Evolutionary conservation across 331 rosid species (phyloP).

Genomic region (Quercus tomentella): DNA sequence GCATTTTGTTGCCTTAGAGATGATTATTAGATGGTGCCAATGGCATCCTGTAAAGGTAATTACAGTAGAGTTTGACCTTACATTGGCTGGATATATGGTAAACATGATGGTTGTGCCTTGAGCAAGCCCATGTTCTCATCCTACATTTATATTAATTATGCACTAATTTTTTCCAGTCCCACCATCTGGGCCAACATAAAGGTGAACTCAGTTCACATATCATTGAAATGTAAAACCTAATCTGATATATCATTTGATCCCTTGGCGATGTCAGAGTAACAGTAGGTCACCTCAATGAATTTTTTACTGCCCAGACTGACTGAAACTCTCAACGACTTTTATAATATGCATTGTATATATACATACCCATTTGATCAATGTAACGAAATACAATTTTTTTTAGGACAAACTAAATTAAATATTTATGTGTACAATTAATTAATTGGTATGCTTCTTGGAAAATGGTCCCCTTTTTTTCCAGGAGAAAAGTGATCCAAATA

Average conservation of each 20-base stretch:
- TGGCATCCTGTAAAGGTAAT: conserved; percentile 58
- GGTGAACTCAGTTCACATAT: conserved; percentile 21
- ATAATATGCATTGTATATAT: background rate
- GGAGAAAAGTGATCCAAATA: too few species aligned
- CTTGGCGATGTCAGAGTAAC: conserved; percentile 19
- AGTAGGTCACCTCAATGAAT: conserved; percentile 29
- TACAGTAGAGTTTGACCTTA: conserved; percentile 30
- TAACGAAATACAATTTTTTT: background rate
- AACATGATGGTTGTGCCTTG: conserved; percentile 23
- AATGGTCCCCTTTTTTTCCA: too few species aligned
- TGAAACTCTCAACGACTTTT: too few species aligned
- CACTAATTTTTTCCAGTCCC: conserved; percentile 23
- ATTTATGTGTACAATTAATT: too few species aligned
- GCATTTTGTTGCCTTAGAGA: conserved; percentile 29
- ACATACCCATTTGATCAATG: background rate
- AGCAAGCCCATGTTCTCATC: conserved; percentile 23
- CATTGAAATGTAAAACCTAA: conserved; percentile 26
- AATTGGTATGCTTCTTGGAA: too few species aligned
- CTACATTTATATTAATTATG: conserved; percentile 5
- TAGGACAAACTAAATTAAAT: too few species aligned
- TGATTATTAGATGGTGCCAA: conserved; percentile 36
- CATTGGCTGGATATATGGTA: conserved; percentile 22
- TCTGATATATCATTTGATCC: background rate
- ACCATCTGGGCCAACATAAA: conserved; percentile 38
- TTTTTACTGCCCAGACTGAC: conserved; percentile 1